These are phyloP conservation scores for Hemileccinum rubropunctum DNA, from an alignment of 768 basidiomycete genomes.

Conservation along the genomic window DNA sequence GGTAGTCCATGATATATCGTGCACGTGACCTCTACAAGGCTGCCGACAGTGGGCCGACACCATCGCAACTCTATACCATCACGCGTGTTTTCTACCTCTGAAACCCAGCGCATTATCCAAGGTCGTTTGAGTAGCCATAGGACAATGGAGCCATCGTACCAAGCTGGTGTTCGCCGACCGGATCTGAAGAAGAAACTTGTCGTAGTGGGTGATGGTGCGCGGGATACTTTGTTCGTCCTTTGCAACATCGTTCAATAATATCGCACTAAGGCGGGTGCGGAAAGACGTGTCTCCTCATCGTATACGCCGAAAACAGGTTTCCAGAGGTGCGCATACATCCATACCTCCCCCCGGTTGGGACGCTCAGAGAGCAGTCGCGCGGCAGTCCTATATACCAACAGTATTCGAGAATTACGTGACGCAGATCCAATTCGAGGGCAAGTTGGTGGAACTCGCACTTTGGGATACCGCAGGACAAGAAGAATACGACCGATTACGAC, in stretches of 20 bases:
- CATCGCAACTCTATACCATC: not conserved
- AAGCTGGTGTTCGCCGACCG: conserved; percentile 48
- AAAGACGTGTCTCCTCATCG: conserved; percentile 94
- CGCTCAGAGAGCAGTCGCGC: conserved; percentile 14
- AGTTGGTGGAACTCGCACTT: conserved; percentile 90
- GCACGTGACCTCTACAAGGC: conserved; percentile 16
- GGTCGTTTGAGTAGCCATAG: not conserved
- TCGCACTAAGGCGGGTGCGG: conserved; percentile 68
- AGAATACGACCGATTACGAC: conserved; percentile 89
- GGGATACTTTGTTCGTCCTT: conserved; percentile 28
- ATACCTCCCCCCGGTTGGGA: conserved; percentile 4
- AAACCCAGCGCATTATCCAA: not conserved
- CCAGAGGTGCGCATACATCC: conserved; percentile 68
- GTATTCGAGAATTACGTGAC: conserved; percentile 96
- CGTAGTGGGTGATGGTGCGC: conserved; percentile 82
- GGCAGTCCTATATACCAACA: conserved; percentile 86
- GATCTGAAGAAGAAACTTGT: conserved; percentile 86
- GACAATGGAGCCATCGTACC: conserved; percentile 27
- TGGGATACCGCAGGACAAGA: conserved; percentile 99
- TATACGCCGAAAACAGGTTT: conserved; percentile 94
- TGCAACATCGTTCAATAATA: conserved; percentile 24
- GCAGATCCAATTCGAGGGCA: conserved; percentile 80
- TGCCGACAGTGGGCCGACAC: not conserved
- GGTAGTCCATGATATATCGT: not conserved
- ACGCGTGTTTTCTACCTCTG: conserved; percentile 5